These are phyloP conservation scores for Parastagonospora nodorum DNA, from an alignment of 2,329 filamentous ascomycete genomes.

Conservation along the genomic window DNA sequence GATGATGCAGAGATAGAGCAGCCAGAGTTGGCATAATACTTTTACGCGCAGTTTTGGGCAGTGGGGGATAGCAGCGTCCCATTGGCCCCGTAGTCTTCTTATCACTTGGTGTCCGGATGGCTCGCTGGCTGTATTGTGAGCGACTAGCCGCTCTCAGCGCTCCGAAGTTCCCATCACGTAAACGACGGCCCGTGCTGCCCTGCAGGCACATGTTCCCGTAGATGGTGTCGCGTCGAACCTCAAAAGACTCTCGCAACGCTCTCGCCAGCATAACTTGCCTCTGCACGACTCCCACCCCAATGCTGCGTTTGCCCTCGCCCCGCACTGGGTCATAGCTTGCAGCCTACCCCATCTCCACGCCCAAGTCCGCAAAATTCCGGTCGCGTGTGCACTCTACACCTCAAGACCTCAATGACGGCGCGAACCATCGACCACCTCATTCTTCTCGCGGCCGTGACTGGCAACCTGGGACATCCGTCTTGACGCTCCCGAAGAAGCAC, in stretches of 20 bases:
- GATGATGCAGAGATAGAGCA: conserved; percentile 27
- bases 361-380: conserved; percentile 7
- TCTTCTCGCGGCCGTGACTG: conserved; percentile 47
- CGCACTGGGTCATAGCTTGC: conserved; percentile 27
- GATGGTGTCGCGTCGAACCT: conserved; percentile 13
- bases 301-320: conserved; percentile 24
- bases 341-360: conserved; percentile 10
- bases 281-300: conserved; percentile 20
- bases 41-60: conserved; percentile 37
- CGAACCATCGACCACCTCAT: conserved; percentile 50
- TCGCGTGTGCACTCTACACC: conserved; percentile 4
- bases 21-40: conserved; percentile 33
- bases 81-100: conserved; percentile 37
- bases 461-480: conserved; percentile 40
- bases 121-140: conserved; percentile 10
- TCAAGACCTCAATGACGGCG: conserved; percentile 48
- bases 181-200: conserved; percentile 25
- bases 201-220: conserved; percentile 39
- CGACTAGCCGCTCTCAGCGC: conserved; percentile 13
- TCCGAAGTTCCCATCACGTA: conserved; percentile 28
- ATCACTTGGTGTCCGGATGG: conserved; percentile 31
- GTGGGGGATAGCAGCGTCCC: conserved; percentile 23
- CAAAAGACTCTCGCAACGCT: conserved; percentile 40
- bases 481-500: neutral
- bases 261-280: conserved; percentile 13